A percentile compares a stretch with the other conserved stretches of the same genome.
These are phyloP conservation scores for Rhodosporidiobolus sp. DNA, from an alignment of 768 basidiomycete genomes.

Conservation along the genomic window DNA sequence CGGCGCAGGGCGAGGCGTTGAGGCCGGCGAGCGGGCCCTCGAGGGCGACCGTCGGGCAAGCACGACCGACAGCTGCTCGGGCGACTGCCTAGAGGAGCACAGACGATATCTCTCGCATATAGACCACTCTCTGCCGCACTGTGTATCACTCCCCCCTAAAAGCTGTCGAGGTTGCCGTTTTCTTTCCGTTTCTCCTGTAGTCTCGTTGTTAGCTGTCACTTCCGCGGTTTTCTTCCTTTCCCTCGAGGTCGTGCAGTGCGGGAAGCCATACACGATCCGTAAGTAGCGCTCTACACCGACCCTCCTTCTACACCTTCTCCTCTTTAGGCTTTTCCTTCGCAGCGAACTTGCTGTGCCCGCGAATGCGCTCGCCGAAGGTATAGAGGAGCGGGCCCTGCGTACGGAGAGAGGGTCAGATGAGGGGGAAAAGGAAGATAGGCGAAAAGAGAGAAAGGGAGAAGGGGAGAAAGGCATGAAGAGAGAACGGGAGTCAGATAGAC, in stretches of 20 bases:
- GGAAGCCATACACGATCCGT: no score
- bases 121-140: no score
- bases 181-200: no score
- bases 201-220: no score
- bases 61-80: not conserved
- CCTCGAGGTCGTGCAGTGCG: not conserved
- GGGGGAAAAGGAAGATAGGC: not conserved
- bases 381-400: slow-evolving; percentile 8
- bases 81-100: no score
- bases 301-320: no score
- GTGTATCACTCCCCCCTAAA: no score
- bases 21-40: not conserved
- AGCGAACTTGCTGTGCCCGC: not conserved
- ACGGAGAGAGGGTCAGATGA: not conserved
- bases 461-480: not conserved
- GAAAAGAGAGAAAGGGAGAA: not conserved
- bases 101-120: no score
- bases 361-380: slow-evolving; percentile 23
- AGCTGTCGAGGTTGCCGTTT: no score
- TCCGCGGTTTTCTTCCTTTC: no score
- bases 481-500: not conserved
- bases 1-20: not conserved
- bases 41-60: not conserved
- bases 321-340: not conserved
- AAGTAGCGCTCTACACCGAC: no score